Percentiles rank a stretch among this genome's conserved stretches.
phyloP scores from a whole-genome alignment of 345 rosid genomes.

The Geranium brycei region DNA sequence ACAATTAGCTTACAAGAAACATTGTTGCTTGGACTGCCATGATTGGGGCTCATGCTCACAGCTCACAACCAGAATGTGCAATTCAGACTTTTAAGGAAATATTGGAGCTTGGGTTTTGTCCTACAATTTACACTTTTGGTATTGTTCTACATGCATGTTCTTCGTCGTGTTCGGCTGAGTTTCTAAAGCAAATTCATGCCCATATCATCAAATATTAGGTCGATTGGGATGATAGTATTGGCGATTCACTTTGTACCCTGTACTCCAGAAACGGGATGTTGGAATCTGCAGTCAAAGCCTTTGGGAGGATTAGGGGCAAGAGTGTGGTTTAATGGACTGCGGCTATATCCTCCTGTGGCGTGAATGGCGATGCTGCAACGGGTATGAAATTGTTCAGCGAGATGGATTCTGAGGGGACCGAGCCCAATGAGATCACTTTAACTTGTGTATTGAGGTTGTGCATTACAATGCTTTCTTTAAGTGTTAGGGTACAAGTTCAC shows the following conservation, averaged over 20 bases:
- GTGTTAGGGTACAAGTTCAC: conserved; percentile 32
- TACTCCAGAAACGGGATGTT: conserved; percentile 36
- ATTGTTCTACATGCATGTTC: conserved; percentile 38
- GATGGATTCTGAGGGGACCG: conserved; percentile 29
- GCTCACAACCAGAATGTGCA: conserved; percentile 30
- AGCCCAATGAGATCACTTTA: conserved; percentile 45
- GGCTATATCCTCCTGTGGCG: conserved; percentile 32
- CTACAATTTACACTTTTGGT: conserved; percentile 36
- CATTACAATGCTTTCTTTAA: conserved; percentile 17
- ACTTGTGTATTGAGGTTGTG: conserved; percentile 41
- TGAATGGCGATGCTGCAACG: conserved; percentile 22
- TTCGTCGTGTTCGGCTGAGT: conserved; percentile 16
- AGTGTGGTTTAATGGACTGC: conserved; percentile 49
- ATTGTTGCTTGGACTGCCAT: conserved; percentile 34
- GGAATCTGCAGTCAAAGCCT: conserved; percentile 28
- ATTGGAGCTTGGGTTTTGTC: conserved; percentile 32
- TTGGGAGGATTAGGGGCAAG: conserved; percentile 26
- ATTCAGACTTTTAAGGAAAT: conserved; percentile 25
- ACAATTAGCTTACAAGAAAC: conserved; percentile 19
- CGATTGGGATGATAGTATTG: conserved; percentile 32
- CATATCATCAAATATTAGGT: conserved; percentile 30
- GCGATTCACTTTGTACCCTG: conserved; percentile 45
- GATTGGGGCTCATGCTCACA: conserved; percentile 38
- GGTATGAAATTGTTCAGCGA: conserved; percentile 31
- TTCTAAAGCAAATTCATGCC: conserved; percentile 47